Evolutionary conservation across 139 green algal species (phyloP), one percentile per base, ranked within the genome.

Genomic region (Coelastrella sp.): DNA sequence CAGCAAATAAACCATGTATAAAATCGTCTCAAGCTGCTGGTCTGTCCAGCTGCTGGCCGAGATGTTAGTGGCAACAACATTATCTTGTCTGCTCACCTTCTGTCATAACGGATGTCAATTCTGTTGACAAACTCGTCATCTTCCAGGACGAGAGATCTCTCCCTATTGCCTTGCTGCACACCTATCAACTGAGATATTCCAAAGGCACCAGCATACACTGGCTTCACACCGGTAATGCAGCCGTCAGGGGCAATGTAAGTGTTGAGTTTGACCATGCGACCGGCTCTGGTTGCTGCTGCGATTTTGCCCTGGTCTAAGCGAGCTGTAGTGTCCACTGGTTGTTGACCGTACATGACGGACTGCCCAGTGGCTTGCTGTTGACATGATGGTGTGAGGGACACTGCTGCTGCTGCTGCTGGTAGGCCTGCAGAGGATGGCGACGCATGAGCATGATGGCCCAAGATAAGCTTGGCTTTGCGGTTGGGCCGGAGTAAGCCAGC

Each of bases 211-310:
- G 32, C 51, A 38, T 82, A 82, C 5, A 53, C 66, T 43, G 53
- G 75, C 75, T 82, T 82, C 8, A 82, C 53, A 5, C 75, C 75
- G 5, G 75, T 71, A 6, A 82, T 71, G 35, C 75, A 82, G 8
- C 53, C 75, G 23, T 82, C 53, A 13, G 66, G n/a, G 0, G 40
- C 27, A 7, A 50, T 66, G 35, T 82, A 82, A 23, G 30, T 27
- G 27, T 69, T 71, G 51, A 82, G 25, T 34, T 82, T 71, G 11
- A 9, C 23, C 17, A 82, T 50, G 3, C 35, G 7, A 23, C 75
- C 75, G 6, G 75, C 45, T 63, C 15, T 23, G n/a, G 40, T 23
- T 3, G 8, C 37, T 48, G 34, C 50, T 34, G 72, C 30, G 19
- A 53, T 35, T 2, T 45, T 45, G 45, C 32, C 72, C 5, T 66